Percentiles rank a stretch among this genome's conserved stretches.
Conservation (phyloP, 768 basidiomycete species). For the Phaffia australis region DNA sequence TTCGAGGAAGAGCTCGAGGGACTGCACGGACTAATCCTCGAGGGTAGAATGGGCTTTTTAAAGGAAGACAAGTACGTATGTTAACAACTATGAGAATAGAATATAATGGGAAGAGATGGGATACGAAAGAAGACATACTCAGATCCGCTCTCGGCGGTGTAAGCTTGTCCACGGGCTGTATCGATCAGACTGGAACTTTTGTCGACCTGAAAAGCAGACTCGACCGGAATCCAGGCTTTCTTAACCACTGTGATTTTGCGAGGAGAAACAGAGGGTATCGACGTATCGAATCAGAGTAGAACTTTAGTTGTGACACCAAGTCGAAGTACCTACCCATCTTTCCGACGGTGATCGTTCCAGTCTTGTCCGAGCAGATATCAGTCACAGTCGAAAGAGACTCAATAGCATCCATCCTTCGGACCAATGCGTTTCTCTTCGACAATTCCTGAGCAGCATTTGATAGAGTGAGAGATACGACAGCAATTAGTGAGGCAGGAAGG, state of each 20-base stretch:
- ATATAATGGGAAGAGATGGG: no score
- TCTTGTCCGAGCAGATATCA: slow-evolving; percentile 54
- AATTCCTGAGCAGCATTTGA: slow-evolving; percentile 50
- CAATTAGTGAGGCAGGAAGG: slow-evolving; percentile 42
- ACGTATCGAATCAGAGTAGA: no score
- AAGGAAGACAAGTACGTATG: not conserved
- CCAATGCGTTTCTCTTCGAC: slow-evolving; percentile 49
- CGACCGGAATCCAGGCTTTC: slow-evolving; percentile 41
- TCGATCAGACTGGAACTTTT: slow-evolving; percentile 30
- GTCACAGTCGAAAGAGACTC: slow-evolving; percentile 53
- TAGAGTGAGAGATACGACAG: slow-evolving; percentile 50
- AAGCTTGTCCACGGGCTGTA: slow-evolving; percentile 32
- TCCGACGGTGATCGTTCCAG: slow-evolving; percentile 48
- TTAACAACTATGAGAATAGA: no score
- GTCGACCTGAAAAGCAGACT: slow-evolving; percentile 32
- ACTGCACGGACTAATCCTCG: slow-evolving; percentile 33
- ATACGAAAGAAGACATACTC: slow-evolving; percentile 22
- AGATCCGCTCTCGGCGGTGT: slow-evolving; percentile 36
- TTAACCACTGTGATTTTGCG: slow-evolving; percentile 32
- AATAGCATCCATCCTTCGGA: slow-evolving; percentile 54
- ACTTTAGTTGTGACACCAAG: not conserved
- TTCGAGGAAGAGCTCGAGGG: slow-evolving; percentile 24
- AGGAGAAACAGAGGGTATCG: not conserved
- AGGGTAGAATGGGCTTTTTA: slow-evolving; percentile 36
- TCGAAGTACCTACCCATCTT: slow-evolving; percentile 35